phyloP scores from a whole-genome alignment of 2,329 filamentous ascomycete genomes.

The Albophoma yamanashiensis region DNA sequence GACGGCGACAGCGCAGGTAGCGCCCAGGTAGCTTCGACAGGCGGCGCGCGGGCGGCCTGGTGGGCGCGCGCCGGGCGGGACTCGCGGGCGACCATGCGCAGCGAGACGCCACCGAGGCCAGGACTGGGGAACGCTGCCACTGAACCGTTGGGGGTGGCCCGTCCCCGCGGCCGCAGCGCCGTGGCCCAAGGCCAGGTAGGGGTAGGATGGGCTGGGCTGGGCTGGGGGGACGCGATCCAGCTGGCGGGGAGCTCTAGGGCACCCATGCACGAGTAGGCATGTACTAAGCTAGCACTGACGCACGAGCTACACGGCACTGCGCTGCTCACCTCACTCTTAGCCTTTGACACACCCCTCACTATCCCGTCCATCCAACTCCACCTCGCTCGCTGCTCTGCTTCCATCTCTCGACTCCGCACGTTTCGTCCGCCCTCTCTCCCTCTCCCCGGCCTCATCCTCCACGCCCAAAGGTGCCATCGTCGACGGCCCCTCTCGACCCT shows the following conservation, averaged over 20 bases:
- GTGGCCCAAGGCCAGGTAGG: not conserved
- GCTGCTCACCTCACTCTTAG: not conserved
- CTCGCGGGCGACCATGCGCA: not conserved
- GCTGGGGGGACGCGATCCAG: not conserved
- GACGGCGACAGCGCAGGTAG: not conserved
- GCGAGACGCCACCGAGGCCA: not conserved
- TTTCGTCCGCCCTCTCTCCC: not conserved
- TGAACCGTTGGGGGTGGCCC: not conserved
- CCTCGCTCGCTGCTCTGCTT: not conserved
- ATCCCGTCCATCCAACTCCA: constrained; percentile 1
- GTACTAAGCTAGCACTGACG: not conserved
- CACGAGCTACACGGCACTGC: not conserved
- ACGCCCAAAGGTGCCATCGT: not conserved
- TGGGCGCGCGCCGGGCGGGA: not conserved
- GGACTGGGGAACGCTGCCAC: not conserved
- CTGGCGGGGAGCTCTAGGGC: not conserved
- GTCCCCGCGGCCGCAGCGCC: not conserved
- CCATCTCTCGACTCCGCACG: constrained; percentile 1
- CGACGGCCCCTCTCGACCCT: not conserved
- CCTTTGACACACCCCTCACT: not conserved
- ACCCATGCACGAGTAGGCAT: no score
- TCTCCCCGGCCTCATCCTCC: not conserved
- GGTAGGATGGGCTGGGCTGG: not conserved
- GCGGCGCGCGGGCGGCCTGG: not conserved
- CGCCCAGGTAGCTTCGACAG: not conserved